Evolutionary conservation across 1,284 basidiomycete species (phyloP).

Genomic region (Austropuccinia psidii): DNA sequence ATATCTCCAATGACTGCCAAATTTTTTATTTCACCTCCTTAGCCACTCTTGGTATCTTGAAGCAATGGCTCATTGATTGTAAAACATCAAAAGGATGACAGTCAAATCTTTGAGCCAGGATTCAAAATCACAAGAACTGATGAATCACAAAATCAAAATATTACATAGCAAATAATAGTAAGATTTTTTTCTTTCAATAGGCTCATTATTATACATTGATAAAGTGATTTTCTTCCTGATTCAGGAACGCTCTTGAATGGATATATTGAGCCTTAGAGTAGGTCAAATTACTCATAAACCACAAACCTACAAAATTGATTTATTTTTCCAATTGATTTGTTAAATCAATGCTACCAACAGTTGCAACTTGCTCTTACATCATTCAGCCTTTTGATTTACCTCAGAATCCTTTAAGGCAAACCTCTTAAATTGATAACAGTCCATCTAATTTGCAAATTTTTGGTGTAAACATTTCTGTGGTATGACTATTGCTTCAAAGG

Average conservation of each 20-base stretch:
- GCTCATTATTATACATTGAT: not conserved
- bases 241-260: slow-evolving; percentile 44
- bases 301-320: not conserved
- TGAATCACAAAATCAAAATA: slow-evolving; percentile 73
- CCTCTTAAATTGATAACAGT: not conserved
- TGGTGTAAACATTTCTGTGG: no score
- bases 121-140: slow-evolving; percentile 74
- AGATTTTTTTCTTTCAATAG: not conserved
- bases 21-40: not conserved
- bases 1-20: slow-evolving; percentile 79
- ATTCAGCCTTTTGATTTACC: not conserved
- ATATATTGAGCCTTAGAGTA: slow-evolving; percentile 45
- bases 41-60: slow-evolving; percentile 38
- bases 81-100: slow-evolving; percentile 63
- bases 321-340: no score
- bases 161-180: slow-evolving; percentile 67
- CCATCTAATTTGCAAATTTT: no score
- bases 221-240: not conserved
- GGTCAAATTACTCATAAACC: slow-evolving; percentile 42
- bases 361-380: not conserved
- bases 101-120: slow-evolving; percentile 65
- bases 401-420: not conserved
- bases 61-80: slow-evolving; percentile 81
- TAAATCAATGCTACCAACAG: no score
- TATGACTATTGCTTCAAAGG: no score